phyloP scores from a whole-genome alignment of 2,329 filamentous ascomycete species.

The Sporothrix inflata region DNA sequence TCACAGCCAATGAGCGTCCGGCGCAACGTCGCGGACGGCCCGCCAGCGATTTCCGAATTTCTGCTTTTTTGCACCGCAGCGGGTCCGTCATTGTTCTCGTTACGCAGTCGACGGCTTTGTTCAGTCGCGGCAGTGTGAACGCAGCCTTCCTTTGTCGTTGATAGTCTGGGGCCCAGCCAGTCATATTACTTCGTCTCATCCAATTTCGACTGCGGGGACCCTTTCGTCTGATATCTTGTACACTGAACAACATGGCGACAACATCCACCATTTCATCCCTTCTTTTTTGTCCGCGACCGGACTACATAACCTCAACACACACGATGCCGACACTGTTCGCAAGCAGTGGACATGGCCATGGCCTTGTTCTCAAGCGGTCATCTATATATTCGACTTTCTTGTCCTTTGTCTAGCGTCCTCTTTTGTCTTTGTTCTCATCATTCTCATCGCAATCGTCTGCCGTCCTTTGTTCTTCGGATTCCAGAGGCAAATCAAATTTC shows the following conservation, averaged over 20 bases:
- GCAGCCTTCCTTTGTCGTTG: neutral
- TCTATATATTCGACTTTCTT: neutral
- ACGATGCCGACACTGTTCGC: neutral
- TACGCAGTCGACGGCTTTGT: neutral
- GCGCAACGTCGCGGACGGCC: neutral
- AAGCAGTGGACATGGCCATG: neutral
- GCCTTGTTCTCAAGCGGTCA: neutral
- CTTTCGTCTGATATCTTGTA: constrained; percentile 5
- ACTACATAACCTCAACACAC: neutral
- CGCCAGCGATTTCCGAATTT: no score
- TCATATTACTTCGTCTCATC: neutral
- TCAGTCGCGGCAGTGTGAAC: neutral
- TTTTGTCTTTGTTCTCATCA: neutral
- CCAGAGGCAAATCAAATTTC: no score
- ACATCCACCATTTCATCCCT: neutral
- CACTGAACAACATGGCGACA: neutral
- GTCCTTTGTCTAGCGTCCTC: neutral
- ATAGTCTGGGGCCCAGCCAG: neutral
- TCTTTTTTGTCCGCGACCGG: neutral
- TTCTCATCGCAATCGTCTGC: neutral
- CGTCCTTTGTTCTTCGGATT: neutral
- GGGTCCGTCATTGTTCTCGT: neutral
- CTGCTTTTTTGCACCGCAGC: neutral
- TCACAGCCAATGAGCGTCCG: constrained; percentile 26
- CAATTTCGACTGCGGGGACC: neutral